Evolutionary conservation across 2,329 filamentous ascomycete genomes (phyloP).

Genomic region (Arthrobotrys iridis): DNA sequence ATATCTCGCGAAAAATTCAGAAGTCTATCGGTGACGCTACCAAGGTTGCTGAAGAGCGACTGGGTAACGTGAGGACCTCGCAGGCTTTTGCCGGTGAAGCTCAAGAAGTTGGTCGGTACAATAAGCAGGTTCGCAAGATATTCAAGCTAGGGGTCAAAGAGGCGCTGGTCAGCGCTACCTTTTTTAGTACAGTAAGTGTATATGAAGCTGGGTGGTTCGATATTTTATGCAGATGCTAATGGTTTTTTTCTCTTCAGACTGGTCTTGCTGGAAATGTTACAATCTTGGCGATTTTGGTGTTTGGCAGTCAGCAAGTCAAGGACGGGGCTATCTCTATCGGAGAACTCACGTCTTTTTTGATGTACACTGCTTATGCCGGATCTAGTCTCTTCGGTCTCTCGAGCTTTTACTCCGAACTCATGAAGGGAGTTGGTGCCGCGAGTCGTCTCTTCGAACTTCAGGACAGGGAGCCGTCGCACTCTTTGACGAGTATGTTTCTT

Average conservation of each 20-base stretch:
- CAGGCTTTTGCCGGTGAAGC: slow-evolving; percentile 96
- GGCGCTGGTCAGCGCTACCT: slow-evolving; percentile 86
- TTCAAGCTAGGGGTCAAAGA: slow-evolving; percentile 88
- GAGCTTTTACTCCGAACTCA: slow-evolving; percentile 96
- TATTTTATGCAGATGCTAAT: neutral
- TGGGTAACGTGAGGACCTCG: slow-evolving; percentile 95
- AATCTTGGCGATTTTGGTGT: slow-evolving; percentile 86
- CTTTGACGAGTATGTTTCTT: slow-evolving; percentile 70
- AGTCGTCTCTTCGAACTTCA: slow-evolving; percentile 95
- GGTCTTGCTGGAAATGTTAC: slow-evolving; percentile 97
- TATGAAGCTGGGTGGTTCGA: neutral
- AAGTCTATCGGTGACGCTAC: slow-evolving; percentile 91
- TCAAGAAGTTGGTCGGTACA: slow-evolving; percentile 89
- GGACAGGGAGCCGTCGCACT: slow-evolving; percentile 85
- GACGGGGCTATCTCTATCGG: slow-evolving; percentile 86
- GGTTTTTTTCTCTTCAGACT: slow-evolving; percentile 70
- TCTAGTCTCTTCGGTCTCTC: slow-evolving; percentile 93
- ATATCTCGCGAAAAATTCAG: slow-evolving; percentile 90
- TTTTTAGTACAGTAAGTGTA: slow-evolving; percentile 73
- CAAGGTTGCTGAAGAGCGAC: slow-evolving; percentile 96
- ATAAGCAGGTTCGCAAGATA: slow-evolving; percentile 88
- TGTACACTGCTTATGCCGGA: slow-evolving; percentile 71
- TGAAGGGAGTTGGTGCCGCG: slow-evolving; percentile 99
- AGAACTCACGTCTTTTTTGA: slow-evolving; percentile 94
- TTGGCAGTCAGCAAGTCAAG: slow-evolving; percentile 89